These are phyloP conservation scores for Fonsecaea monophora DNA, from an alignment of 2,329 filamentous ascomycete genomes.

Conservation along the genomic window DNA sequence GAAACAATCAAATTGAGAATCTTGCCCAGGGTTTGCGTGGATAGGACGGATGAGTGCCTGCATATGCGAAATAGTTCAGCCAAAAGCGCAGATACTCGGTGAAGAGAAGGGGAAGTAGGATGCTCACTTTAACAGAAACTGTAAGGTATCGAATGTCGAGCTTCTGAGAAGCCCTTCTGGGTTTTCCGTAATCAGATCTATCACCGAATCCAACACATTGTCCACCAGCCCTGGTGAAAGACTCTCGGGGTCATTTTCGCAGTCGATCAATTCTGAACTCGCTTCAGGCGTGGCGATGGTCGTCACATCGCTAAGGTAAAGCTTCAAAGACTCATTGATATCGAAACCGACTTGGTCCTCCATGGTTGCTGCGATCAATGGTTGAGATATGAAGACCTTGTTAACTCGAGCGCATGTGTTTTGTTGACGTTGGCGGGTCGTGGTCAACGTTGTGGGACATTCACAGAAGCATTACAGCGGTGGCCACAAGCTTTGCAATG, in stretches of 20 bases:
- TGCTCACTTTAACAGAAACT: constrained; percentile 95
- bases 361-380: constrained; percentile 54
- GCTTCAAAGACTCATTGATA: constrained; percentile 94
- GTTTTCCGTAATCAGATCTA: constrained; percentile 89
- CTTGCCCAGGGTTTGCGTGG: constrained; percentile 84
- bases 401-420: neutral
- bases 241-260: constrained; percentile 87
- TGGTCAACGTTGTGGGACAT: neutral
- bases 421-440: constrained; percentile 4
- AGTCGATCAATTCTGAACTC: constrained; percentile 80
- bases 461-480: constrained; percentile 9
- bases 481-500: neutral
- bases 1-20: constrained; percentile 89
- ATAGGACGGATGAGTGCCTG: constrained; percentile 82
- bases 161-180: constrained; percentile 84
- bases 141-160: constrained; percentile 85
- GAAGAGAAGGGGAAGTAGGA: constrained; percentile 50
- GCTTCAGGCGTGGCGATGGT: constrained; percentile 86
- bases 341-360: constrained; percentile 77
- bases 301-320: constrained; percentile 92
- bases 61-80: constrained; percentile 69
- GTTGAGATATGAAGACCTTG: neutral
- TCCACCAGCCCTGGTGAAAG: constrained; percentile 82
- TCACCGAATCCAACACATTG: constrained; percentile 84
- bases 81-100: constrained; percentile 53